These are phyloP conservation scores for Aspergillus candidus DNA, from an alignment of 2,329 filamentous ascomycete species.

Conservation along the genomic window DNA sequence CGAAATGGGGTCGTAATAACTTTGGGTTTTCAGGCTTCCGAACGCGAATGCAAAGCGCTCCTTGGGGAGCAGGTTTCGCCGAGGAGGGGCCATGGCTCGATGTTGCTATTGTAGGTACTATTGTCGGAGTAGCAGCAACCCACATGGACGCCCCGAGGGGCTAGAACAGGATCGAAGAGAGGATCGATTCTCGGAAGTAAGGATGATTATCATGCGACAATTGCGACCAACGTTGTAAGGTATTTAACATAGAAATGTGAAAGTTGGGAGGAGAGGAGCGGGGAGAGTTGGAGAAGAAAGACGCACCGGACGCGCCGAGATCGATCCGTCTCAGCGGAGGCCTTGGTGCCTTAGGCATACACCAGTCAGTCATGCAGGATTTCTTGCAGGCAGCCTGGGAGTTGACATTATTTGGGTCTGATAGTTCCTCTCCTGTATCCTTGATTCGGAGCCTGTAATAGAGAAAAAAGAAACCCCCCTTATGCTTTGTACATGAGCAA, in stretches of 20 bases:
- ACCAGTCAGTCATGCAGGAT: too few relatives aligned
- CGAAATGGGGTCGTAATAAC: slow-evolving; percentile 59
- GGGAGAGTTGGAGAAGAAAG: background rate
- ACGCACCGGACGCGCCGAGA: too few relatives aligned
- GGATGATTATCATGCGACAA: background rate
- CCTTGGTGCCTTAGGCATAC: slow-evolving; percentile 11
- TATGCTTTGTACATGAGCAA: too few relatives aligned
- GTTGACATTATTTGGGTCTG: too few relatives aligned
- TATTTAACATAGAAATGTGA: too few relatives aligned
- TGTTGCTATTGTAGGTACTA: slow-evolving; percentile 10
- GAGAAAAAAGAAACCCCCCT: too few relatives aligned
- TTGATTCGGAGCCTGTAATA: too few relatives aligned
- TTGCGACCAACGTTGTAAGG: background rate
- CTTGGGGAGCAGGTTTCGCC: slow-evolving; percentile 48
- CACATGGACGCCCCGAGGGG: slow-evolving; percentile 19
- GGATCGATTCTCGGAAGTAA: background rate
- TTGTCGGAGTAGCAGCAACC: slow-evolving; percentile 11
- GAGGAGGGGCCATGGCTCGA: slow-evolving; percentile 34
- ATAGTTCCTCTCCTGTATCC: too few relatives aligned
- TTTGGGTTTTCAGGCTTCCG: slow-evolving; percentile 60
- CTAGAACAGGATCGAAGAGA: slow-evolving; percentile 8
- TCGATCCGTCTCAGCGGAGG: background rate
- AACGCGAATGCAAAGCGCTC: slow-evolving; percentile 65
- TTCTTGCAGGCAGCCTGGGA: too few relatives aligned
- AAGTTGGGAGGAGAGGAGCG: too few relatives aligned